Base-by-base conservation (phyloP, 495 filamentous ascomycete species). In the Coniosporium apollinis region DNA sequence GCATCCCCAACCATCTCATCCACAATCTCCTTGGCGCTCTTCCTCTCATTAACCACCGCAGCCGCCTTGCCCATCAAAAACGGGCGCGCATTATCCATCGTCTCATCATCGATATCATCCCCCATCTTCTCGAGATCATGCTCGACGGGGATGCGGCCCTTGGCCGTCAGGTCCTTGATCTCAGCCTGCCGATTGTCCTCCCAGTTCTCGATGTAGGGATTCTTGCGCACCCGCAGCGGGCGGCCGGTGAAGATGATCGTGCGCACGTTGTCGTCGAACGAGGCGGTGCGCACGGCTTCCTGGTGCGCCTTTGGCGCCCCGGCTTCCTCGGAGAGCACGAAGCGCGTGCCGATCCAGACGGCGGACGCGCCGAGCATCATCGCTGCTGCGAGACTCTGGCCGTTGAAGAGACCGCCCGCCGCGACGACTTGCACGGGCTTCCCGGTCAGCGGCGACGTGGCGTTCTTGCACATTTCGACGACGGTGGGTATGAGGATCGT, bases 201-300 rank as follows among this genome's bases (percentile, higher is more conserved):
- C 89, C 91, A 97, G 65, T 93, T 83, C 50, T 70, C 38, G 50
- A 97, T 94, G 58, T 96, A 97, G 5, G 72, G 47, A 62, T 96
- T 97, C 47, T 72, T 86, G 45, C 86, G 77, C 37, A 97, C 89
- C 42, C 89, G 80, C 41, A 97, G 66, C 26, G 89, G 89, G 30
- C 89, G 82, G 33, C 89, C 73, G 39, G 89, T 97, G 71, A 96
- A 97, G 59, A 97, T 97, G 47, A 94, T 82, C 14, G 89, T 97
- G 41, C 82, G 79, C 49, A 96, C 67, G 46, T 86, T 94, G 57
- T 96, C 89, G 62, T 93, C 82, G 56, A 85, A 93, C 40, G 79
- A 72, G 41, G 86, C 69, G 22, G 89, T 96, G 50, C 76, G 70
- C 34, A 97, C 89, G 35, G 89, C 83, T 65, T 97, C 91, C 63